phyloP scores from a whole-genome alignment of 1,284 basidiomycete genomes.

The Fomitiporia mediterranea region DNA sequence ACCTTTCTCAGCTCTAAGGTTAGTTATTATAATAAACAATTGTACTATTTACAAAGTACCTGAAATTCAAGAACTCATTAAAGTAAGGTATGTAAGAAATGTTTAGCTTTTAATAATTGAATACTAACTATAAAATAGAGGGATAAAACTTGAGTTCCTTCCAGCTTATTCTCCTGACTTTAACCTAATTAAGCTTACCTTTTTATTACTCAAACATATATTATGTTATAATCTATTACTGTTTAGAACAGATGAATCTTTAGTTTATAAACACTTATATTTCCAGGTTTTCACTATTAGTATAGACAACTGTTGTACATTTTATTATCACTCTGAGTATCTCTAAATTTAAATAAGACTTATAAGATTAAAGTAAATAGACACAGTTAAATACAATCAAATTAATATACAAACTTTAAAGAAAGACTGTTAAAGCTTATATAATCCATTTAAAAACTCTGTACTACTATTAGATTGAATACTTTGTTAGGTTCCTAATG shows the following conservation, averaged over 20 bases:
- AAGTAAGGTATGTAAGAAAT: constrained; percentile 3
- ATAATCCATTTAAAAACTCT: no score
- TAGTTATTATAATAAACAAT: constrained; percentile 18
- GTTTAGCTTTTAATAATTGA: background rate
- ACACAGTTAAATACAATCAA: no score
- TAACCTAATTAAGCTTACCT: constrained; percentile 23
- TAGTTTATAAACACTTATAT: background rate
- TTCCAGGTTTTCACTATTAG: background rate
- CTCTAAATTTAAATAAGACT: no score
- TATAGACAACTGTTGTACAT: background rate
- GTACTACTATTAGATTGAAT: no score
- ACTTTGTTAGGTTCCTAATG: background rate
- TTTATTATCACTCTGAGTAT: background rate
- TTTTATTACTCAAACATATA: constrained; percentile 18
- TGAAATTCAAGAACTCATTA: background rate
- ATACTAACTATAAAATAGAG: constrained; percentile 7
- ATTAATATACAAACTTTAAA: no score
- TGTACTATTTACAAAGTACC: background rate
- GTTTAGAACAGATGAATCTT: background rate
- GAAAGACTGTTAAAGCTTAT: no score
- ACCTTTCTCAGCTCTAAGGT: constrained; percentile 18
- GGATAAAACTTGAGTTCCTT: constrained; percentile 19
- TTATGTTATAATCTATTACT: constrained; percentile 2
- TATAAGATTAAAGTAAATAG: no score
- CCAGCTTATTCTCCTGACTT: constrained; percentile 24